These are phyloP conservation scores for Euphorbia lathyris DNA, from an alignment of 345 rosid species.

Conservation along the genomic window DNA sequence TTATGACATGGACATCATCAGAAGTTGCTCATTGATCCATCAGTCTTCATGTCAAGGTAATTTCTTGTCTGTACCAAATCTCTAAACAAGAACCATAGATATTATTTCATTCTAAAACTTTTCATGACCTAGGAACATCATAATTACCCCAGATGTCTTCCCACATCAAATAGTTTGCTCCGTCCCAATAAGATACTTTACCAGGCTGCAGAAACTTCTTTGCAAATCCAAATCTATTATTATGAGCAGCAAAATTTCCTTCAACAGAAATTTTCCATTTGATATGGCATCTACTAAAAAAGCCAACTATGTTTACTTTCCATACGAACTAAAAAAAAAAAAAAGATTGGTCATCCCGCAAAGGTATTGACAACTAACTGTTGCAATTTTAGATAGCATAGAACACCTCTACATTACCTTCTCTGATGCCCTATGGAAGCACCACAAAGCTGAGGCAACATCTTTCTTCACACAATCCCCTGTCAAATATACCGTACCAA, in stretches of 20 bases:
- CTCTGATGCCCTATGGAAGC: constrained; percentile 88
- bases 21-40: background rate
- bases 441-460: constrained; percentile 85
- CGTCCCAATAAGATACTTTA: background rate
- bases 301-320: background rate
- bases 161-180: background rate
- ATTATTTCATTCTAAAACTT: too few species aligned
- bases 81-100: background rate
- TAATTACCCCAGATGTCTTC: background rate
- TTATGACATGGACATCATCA: background rate
- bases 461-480: constrained; percentile 95
- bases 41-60: background rate
- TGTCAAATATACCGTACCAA: constrained; percentile 78
- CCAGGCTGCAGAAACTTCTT: background rate
- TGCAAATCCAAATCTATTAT: background rate
- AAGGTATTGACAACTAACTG: background rate
- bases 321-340: background rate
- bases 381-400: constrained; percentile 1
- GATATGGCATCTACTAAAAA: background rate
- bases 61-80: background rate
- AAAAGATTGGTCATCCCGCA: background rate
- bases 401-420: constrained; percentile 39
- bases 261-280: background rate
- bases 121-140: background rate
- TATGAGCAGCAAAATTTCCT: constrained; percentile 1